A percentile compares a stretch with the other conserved stretches of the same genome.
phyloP scores from a whole-genome alignment of 2,329 filamentous ascomycete genomes.

The Fusarium sp. region DNA sequence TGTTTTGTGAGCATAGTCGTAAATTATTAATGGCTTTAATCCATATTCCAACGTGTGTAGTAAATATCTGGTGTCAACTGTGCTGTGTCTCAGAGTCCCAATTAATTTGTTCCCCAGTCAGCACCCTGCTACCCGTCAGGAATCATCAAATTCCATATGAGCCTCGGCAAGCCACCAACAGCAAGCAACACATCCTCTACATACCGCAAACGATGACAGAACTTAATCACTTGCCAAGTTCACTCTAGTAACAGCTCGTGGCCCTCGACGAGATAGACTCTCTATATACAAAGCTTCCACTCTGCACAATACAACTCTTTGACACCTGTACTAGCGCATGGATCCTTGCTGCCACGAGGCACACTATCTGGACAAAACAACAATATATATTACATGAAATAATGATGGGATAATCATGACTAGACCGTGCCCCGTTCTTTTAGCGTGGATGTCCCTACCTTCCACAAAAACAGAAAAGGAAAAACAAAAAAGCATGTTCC shows the following conservation, averaged over 20 bases:
- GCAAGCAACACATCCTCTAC: not conserved
- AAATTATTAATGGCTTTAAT: not conserved
- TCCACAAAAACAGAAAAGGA: conserved; percentile 37
- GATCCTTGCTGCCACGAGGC: conserved; percentile 34
- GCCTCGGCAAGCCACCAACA: conserved; percentile 10
- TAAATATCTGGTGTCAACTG: not conserved
- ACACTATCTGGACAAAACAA: conserved; percentile 38
- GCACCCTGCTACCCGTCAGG: not conserved
- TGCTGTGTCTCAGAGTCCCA: not conserved
- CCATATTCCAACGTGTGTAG: not conserved
- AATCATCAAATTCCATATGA: conserved; percentile 4
- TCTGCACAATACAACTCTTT: conserved; percentile 21
- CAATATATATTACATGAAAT: conserved; percentile 43
- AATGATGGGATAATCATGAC: conserved; percentile 36
- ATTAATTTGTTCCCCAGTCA: not conserved
- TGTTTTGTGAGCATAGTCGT: not conserved
- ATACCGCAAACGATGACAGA: not conserved
- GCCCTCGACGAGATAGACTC: conserved; percentile 18
- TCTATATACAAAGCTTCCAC: conserved; percentile 36
- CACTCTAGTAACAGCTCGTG: not conserved
- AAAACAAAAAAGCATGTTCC: conserved; percentile 32
- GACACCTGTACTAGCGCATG: conserved; percentile 3
- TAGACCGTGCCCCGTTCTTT: conserved; percentile 46
- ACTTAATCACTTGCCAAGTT: not conserved
- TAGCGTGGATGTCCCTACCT: conserved; percentile 45